Evolutionary conservation across 257 asterid genomes (phyloP).

Genomic region (Solanum dulcamara): DNA sequence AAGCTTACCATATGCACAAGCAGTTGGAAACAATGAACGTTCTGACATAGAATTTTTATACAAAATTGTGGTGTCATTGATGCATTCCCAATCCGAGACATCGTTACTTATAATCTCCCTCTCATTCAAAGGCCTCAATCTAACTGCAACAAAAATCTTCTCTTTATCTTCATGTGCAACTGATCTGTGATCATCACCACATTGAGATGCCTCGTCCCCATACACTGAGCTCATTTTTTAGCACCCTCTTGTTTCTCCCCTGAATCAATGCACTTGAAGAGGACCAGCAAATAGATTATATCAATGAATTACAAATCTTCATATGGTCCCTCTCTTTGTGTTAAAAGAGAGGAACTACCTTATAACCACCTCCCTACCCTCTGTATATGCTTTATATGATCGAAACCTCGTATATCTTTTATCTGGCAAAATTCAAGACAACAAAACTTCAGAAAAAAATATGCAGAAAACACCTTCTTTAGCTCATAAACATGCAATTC

Average conservation of each 20-base stretch:
- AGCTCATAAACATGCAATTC: not conserved
- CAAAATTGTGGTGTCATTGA: slow-evolving; percentile 57
- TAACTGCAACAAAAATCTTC: slow-evolving; percentile 72
- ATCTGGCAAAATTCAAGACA: slow-evolving; percentile 14
- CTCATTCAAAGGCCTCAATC: slow-evolving; percentile 78
- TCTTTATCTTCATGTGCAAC: slow-evolving; percentile 77
- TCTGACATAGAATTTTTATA: slow-evolving; percentile 50
- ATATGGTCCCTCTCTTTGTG: slow-evolving; percentile 34
- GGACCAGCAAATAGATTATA: slow-evolving; percentile 9
- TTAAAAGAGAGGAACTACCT: slow-evolving; percentile 44
- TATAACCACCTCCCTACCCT: not conserved
- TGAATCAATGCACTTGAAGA: slow-evolving; percentile 37
- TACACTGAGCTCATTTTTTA: slow-evolving; percentile 35
- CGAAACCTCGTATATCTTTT: not conserved
- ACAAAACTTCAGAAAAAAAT: not conserved
- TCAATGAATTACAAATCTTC: slow-evolving; percentile 5
- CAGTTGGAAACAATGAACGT: slow-evolving; percentile 51
- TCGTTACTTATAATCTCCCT: slow-evolving; percentile 50
- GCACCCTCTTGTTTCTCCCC: not conserved
- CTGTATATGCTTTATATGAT: not conserved
- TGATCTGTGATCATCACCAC: slow-evolving; percentile 27
- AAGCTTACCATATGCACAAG: slow-evolving; percentile 58
- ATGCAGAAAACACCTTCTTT: not conserved
- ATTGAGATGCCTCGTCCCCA: slow-evolving; percentile 34
- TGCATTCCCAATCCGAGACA: slow-evolving; percentile 74